These are phyloP conservation scores for Mucor mucedo DNA, from an alignment of 371 early-diverging fungal species.

Conservation along the genomic window DNA sequence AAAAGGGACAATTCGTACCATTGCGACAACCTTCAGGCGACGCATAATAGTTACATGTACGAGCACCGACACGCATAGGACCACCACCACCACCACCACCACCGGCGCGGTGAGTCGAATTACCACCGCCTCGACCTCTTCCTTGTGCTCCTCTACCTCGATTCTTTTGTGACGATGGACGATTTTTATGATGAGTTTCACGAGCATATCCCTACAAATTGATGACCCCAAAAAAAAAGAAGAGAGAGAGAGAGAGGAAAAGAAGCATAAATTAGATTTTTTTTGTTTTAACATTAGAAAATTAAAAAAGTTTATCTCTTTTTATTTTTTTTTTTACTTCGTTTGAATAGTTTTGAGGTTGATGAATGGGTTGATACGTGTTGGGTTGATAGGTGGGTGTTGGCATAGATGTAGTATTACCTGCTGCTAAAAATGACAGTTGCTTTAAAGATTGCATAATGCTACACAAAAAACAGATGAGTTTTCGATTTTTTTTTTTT, in stretches of 20 bases:
- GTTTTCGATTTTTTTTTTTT: neutral
- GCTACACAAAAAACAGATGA: neutral
- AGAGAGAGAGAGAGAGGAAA: no score
- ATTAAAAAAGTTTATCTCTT: neutral
- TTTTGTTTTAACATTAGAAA: neutral
- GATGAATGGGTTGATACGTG: neutral
- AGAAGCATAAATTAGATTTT: no score
- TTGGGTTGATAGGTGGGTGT: neutral
- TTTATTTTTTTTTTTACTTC: neutral
- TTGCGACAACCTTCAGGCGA: conserved; percentile 23
- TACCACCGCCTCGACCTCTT: neutral
- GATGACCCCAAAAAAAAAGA: no score
- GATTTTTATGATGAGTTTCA: neutral
- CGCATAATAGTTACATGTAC: neutral
- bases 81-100: conserved; percentile 7
- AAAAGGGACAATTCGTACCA: conserved; percentile 12
- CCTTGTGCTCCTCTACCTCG: neutral
- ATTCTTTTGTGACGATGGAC: neutral
- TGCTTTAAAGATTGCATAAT: conserved; percentile 18
- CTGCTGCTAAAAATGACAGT: conserved; percentile 12
- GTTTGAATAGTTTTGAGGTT: neutral
- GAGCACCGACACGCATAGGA: neutral
- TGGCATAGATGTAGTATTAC: neutral
- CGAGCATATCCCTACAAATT: neutral
- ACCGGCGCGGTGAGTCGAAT: neutral